Conservation (phyloP, 2,329 filamentous ascomycete species). For the Colletotrichum horii region DNA sequence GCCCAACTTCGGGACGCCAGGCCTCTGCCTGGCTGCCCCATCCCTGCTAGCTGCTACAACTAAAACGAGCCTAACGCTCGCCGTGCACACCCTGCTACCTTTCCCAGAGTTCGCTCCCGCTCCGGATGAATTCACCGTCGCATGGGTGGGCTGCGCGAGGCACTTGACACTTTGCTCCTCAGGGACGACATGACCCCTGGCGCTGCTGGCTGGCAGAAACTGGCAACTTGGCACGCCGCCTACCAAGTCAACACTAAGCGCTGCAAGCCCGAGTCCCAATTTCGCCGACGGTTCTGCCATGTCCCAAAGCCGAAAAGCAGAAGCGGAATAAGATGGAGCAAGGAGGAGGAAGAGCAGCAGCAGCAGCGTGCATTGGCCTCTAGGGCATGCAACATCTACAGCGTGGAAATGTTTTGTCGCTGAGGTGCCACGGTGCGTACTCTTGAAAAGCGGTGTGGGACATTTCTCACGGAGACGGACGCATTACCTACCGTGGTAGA, state of each 20-base stretch:
- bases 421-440: not conserved
- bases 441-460: slow-evolving; percentile 15
- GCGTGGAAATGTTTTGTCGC: not conserved
- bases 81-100: slow-evolving; percentile 4
- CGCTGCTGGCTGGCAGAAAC: not conserved
- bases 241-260: not conserved
- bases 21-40: not conserved
- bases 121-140: slow-evolving; percentile 20
- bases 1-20: slow-evolving; percentile 8
- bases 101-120: slow-evolving; percentile 17
- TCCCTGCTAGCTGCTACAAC: slow-evolving; percentile 18
- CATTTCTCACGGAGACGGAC: not conserved
- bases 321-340: not conserved
- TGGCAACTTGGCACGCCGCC: not conserved
- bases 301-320: not conserved
- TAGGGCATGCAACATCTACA: not conserved
- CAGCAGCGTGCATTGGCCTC: not conserved
- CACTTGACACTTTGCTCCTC: slow-evolving; percentile 19
- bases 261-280: not conserved
- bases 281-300: not conserved
- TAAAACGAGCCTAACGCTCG: slow-evolving; percentile 19
- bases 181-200: slow-evolving; percentile 14
- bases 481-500: not conserved
- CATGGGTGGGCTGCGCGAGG: slow-evolving; percentile 17
- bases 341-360: not conserved